Percentiles rank a stretch among this genome's conserved stretches.
These are phyloP conservation scores for Microbotryum saponariae DNA, from an alignment of 1,284 basidiomycete species.

Conservation along the genomic window DNA sequence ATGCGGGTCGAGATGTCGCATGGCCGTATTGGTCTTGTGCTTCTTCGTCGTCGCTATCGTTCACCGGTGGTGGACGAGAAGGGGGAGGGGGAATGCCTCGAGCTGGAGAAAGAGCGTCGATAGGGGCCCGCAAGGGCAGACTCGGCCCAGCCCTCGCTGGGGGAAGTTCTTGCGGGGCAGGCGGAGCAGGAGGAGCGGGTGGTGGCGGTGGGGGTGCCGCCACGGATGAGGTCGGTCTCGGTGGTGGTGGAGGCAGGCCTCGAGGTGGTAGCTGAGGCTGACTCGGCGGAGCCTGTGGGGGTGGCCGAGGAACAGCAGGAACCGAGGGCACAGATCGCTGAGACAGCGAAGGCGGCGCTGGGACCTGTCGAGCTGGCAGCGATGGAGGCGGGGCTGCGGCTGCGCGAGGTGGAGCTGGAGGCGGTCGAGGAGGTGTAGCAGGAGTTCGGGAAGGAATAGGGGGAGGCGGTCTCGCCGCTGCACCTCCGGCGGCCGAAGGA, in stretches of 20 bases:
- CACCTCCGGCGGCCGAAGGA: not conserved
- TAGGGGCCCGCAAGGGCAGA: not conserved
- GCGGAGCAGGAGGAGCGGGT: constrained; percentile 2
- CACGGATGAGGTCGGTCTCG: constrained; percentile 2
- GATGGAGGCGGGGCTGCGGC: not conserved
- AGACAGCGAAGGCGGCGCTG: constrained; percentile 4
- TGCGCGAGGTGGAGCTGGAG: not conserved
- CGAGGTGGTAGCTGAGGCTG: constrained; percentile 1
- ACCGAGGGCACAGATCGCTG: not conserved
- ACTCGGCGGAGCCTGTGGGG: not conserved
- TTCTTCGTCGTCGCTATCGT: too few relatives aligned
- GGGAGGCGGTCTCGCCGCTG: constrained; percentile 3
- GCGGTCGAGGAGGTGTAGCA: not conserved
- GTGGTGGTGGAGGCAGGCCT: not conserved
- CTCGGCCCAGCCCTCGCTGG: not conserved
- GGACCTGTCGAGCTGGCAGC: not conserved
- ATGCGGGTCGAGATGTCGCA: too few relatives aligned
- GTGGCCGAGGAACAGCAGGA: not conserved
- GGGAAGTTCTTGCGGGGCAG: not conserved
- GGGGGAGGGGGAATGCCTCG: not conserved
- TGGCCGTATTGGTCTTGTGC: too few relatives aligned
- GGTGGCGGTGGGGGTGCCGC: constrained; percentile 5
- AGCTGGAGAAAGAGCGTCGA: not conserved
- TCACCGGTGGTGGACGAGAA: not conserved
- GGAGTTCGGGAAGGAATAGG: not conserved